These are phyloP conservation scores for Mycena leptocephala DNA, from an alignment of 768 basidiomycete species.

Conservation along the genomic window DNA sequence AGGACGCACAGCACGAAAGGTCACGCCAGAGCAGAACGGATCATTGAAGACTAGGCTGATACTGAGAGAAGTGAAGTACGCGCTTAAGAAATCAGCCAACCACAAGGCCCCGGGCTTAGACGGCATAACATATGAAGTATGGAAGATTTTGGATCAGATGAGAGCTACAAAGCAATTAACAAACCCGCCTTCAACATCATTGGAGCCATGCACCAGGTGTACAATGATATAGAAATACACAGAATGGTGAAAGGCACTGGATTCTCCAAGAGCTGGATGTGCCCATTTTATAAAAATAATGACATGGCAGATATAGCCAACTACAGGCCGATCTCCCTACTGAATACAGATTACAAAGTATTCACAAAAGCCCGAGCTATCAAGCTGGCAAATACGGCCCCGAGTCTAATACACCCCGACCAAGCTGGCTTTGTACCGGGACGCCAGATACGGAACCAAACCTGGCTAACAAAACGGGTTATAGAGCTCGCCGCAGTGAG, in stretches of 20 bases:
- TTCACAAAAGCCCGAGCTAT: slow-evolving; percentile 44
- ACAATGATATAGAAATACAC: background rate
- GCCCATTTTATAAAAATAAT: slow-evolving; percentile 30
- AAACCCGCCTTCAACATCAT: background rate
- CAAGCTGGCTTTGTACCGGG: too few relatives aligned
- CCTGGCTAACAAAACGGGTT: slow-evolving; percentile 46
- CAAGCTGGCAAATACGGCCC: slow-evolving; percentile 19
- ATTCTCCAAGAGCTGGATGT: slow-evolving; percentile 42
- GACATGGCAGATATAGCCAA: slow-evolving; percentile 36
- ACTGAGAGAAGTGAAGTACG: background rate
- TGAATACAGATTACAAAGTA: too few relatives aligned
- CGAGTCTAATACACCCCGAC: slow-evolving; percentile 35
- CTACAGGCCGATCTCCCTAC: slow-evolving; percentile 39
- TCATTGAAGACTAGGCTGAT: background rate
- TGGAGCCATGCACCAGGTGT: slow-evolving; percentile 30
- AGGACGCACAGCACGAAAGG: background rate
- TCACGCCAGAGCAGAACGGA: background rate
- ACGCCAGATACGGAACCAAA: too few relatives aligned
- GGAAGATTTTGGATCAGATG: too few relatives aligned
- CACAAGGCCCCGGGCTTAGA: too few relatives aligned
- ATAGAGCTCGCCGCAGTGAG: too few relatives aligned
- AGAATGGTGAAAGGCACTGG: background rate
- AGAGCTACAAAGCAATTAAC: background rate
- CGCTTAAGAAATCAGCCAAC: background rate
- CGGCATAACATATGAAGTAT: too few relatives aligned